These are phyloP conservation scores for Waitea zeae DNA, from an alignment of 1,284 basidiomycete genomes.

Conservation along the genomic window DNA sequence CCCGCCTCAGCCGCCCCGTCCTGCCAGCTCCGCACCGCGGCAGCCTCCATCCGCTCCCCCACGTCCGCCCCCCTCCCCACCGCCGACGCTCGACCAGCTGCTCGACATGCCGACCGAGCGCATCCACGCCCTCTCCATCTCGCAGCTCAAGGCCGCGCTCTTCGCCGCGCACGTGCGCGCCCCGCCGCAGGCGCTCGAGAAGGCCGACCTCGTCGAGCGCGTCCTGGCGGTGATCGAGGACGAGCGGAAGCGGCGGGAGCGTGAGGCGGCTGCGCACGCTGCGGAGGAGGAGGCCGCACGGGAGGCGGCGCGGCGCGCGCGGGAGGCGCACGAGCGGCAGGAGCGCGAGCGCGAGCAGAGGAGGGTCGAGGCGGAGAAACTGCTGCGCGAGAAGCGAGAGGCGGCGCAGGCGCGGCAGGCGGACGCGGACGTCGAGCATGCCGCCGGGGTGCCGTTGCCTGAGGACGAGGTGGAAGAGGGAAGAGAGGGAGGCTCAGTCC, in stretches of 20 bases:
- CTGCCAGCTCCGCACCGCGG: slow-evolving; percentile 4
- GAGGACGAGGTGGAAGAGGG: slow-evolving; percentile 8
- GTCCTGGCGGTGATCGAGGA: slow-evolving; percentile 47
- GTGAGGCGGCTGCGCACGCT: slow-evolving; percentile 28
- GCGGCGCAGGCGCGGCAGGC: slow-evolving; percentile 7
- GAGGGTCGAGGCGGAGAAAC: slow-evolving; percentile 7
- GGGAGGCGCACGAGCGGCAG: slow-evolving; percentile 16
- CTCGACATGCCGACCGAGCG: slow-evolving; percentile 38
- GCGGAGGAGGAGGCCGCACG: slow-evolving; percentile 19
- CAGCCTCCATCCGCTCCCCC: slow-evolving; percentile 5
- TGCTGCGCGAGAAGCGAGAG: too few relatives aligned
- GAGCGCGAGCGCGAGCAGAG: slow-evolving; percentile 16
- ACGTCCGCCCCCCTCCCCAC: slow-evolving; percentile 9
- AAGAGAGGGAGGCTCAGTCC: slow-evolving; percentile 1
- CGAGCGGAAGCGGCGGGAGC: slow-evolving; percentile 39
- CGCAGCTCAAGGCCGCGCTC: slow-evolving; percentile 56
- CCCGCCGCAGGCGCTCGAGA: slow-evolving; percentile 46
- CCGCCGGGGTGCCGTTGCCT: background rate
- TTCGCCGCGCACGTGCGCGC: slow-evolving; percentile 55
- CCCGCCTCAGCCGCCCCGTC: slow-evolving; percentile 1
- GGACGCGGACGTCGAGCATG: background rate
- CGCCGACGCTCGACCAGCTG: slow-evolving; percentile 44
- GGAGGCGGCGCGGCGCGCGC: slow-evolving; percentile 14
- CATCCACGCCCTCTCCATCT: slow-evolving; percentile 43
- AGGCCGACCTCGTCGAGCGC: slow-evolving; percentile 56